Evolutionary conservation across 1,284 basidiomycete genomes (phyloP).

Genomic region (Cryptococcus sp.): DNA sequence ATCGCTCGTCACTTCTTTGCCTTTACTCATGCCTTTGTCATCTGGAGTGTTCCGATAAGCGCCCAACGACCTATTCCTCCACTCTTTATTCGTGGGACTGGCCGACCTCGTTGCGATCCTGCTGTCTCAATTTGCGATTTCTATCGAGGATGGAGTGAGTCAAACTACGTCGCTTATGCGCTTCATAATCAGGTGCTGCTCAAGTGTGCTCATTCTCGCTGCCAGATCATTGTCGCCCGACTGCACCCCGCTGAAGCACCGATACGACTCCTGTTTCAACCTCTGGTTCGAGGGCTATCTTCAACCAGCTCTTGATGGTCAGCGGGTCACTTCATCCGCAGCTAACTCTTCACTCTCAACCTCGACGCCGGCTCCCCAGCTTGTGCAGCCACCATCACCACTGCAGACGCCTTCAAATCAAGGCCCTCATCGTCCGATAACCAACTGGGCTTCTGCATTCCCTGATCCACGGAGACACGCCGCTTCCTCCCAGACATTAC

Average conservation of each 20-base stretch:
- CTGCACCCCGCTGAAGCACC: slow-evolving; percentile 86
- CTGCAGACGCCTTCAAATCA: background rate
- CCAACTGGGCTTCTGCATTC: slow-evolving; percentile 34
- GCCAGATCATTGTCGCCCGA: slow-evolving; percentile 62
- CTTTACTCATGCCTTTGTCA: too few relatives aligned
- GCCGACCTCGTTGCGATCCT: too few relatives aligned
- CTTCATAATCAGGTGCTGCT: too few relatives aligned
- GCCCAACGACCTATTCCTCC: too few relatives aligned
- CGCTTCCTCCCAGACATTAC: too few relatives aligned
- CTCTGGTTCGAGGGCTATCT: slow-evolving; percentile 95
- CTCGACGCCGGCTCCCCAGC: slow-evolving; percentile 2
- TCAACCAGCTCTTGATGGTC: slow-evolving; percentile 60
- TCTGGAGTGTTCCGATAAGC: too few relatives aligned
- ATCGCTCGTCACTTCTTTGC: too few relatives aligned
- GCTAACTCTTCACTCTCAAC: background rate
- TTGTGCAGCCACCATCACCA: background rate
- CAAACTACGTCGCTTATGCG: too few relatives aligned
- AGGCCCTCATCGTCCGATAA: slow-evolving; percentile 17
- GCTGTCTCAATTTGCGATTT: too few relatives aligned
- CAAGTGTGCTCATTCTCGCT: too few relatives aligned
- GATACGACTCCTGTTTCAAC: slow-evolving; percentile 93
- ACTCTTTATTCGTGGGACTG: too few relatives aligned
- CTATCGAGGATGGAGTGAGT: too few relatives aligned
- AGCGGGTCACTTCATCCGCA: background rate
- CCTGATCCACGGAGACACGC: slow-evolving; percentile 1